These are phyloP conservation scores for Gossypium trilobum DNA, from an alignment of 441 rosid genomes.

Conservation along the genomic window DNA sequence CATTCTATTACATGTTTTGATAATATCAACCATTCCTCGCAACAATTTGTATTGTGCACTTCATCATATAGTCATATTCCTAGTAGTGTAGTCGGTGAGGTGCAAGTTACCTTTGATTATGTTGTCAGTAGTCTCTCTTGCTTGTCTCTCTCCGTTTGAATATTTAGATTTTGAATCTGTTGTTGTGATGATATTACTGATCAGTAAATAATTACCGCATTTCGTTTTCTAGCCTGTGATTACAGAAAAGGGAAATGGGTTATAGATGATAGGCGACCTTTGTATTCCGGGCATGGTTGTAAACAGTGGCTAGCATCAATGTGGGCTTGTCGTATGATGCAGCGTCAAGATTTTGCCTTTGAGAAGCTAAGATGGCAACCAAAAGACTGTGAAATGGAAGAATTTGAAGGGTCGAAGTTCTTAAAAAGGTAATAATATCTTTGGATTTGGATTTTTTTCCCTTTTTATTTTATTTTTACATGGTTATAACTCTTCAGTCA, in stretches of 20 bases:
- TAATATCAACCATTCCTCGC: not conserved
- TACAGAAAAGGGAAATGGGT: slow-evolving; percentile 89
- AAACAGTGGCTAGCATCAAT: slow-evolving; percentile 80
- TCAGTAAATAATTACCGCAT: not conserved
- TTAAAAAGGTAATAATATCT: slow-evolving; percentile 41
- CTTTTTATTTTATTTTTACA: not conserved
- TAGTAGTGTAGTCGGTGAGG: not conserved
- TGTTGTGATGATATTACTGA: not conserved
- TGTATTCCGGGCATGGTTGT: slow-evolving; percentile 73
- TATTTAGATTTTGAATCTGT: not conserved
- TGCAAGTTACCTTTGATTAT: not conserved
- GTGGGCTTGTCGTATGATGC: slow-evolving; percentile 93
- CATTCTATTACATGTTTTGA: not conserved
- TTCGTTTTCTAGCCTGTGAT: slow-evolving; percentile 39
- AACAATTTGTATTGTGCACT: not conserved
- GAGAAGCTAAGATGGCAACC: slow-evolving; percentile 84
- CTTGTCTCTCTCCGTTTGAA: not conserved
- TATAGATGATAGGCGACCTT: slow-evolving; percentile 51
- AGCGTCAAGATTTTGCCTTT: slow-evolving; percentile 70
- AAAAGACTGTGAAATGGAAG: slow-evolving; percentile 69
- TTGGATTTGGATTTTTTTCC: not conserved
- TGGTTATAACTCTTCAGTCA: not conserved
- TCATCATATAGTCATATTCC: not conserved
- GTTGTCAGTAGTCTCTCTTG: not conserved
- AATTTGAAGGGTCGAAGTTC: slow-evolving; percentile 63